These are phyloP conservation scores for Stachybotrys chlorohalonatus DNA, from an alignment of 2,329 filamentous ascomycete species.

Conservation along the genomic window DNA sequence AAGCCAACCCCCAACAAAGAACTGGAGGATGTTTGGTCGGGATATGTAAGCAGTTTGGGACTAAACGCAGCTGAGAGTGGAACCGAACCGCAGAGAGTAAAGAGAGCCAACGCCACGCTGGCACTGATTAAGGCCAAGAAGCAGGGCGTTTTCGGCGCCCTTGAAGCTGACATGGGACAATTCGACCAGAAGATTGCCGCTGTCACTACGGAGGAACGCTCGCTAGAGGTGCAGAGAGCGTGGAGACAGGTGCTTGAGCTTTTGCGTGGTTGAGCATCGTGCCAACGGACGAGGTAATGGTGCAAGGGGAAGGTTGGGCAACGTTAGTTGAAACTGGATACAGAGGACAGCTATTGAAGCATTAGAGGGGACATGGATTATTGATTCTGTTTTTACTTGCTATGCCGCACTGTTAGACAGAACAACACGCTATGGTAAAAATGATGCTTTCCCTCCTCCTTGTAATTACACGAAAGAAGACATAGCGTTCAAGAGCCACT, in stretches of 20 bases:
- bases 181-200: slow-evolving; percentile 21
- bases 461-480: too few species aligned
- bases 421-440: too few species aligned
- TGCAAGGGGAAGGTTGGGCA: too few species aligned
- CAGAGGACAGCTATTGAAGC: too few species aligned
- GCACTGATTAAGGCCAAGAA: slow-evolving; percentile 32
- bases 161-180: slow-evolving; percentile 14
- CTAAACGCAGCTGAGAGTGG: slow-evolving; percentile 35
- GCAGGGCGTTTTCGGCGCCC: slow-evolving; percentile 31
- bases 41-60: slow-evolving; percentile 39
- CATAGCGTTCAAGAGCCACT: too few species aligned
- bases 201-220: slow-evolving; percentile 31
- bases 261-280: slow-evolving; percentile 5
- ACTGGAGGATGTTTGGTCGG: slow-evolving; percentile 12
- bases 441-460: too few species aligned
- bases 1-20: slow-evolving; percentile 5
- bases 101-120: slow-evolving; percentile 35
- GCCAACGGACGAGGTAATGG: too few species aligned
- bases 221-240: slow-evolving; percentile 34
- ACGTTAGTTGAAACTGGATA: too few species aligned
- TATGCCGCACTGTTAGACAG: too few species aligned
- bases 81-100: slow-evolving; percentile 41
- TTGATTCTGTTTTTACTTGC: too few species aligned
- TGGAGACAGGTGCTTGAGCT: slow-evolving; percentile 27
- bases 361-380: too few species aligned